phyloP scores from a whole-genome alignment of 1,139 yeast species.

The Saccharomyces hybrid region DNA sequence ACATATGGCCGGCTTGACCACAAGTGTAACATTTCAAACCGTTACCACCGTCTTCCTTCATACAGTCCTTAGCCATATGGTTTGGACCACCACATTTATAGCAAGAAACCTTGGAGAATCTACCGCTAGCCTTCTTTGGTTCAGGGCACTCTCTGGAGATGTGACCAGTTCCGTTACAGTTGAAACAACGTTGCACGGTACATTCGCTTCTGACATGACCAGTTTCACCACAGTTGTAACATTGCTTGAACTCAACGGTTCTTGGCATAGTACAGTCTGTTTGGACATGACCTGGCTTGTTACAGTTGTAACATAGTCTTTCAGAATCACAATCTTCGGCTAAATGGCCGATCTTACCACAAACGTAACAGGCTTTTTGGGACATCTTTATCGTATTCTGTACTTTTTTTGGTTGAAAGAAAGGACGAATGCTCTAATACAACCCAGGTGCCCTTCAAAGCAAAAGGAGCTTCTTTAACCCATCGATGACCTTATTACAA shows the following conservation, averaged over 20 bases:
- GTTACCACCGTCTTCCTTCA: conserved; percentile 48
- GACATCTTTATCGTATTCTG: conserved; percentile 33
- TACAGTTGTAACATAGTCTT: conserved; percentile 89
- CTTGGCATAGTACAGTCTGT: conserved; percentile 83
- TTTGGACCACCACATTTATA: conserved; percentile 92
- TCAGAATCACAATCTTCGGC: conserved; percentile 81
- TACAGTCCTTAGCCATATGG: conserved; percentile 89
- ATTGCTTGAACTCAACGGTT: conserved; percentile 75
- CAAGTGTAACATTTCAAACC: conserved; percentile 73
- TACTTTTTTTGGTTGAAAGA: neutral
- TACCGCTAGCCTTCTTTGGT: conserved; percentile 29
- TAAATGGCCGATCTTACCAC: conserved; percentile 89
- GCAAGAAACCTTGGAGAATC: conserved; percentile 51
- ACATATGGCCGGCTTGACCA: conserved; percentile 83
- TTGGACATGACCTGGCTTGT: conserved; percentile 84
- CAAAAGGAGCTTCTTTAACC: neutral
- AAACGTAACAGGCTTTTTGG: conserved; percentile 84
- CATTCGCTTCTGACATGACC: conserved; percentile 73
- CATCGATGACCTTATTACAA: neutral
- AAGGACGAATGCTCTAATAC: neutral
- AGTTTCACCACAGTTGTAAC: conserved; percentile 73
- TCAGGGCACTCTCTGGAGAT: conserved; percentile 64
- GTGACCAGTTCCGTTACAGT: conserved; percentile 84
- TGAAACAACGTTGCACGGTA: conserved; percentile 66
- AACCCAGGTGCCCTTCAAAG: neutral